Evolutionary conservation across 129 eudicot genomes (phyloP).

Genomic region (Artemisia argyi): DNA sequence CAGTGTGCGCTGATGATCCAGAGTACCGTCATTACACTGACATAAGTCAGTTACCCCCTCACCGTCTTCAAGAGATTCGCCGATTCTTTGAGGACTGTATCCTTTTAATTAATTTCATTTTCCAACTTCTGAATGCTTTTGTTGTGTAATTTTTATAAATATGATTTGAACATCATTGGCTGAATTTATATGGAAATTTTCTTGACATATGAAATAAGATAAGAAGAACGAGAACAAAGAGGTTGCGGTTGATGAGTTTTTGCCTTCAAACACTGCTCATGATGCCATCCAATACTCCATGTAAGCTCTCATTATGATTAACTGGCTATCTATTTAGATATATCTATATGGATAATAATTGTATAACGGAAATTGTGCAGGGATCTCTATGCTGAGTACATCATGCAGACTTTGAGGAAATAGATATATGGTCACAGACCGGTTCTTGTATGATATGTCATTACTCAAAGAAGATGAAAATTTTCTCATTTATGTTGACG

Average conservation of each 20-base stretch:
- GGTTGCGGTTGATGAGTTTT: slow-evolving; percentile 69
- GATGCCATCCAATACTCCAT: slow-evolving; percentile 66
- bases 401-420: slow-evolving; percentile 53
- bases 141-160: neutral
- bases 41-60: slow-evolving; percentile 73
- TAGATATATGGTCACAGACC: slow-evolving; percentile 8
- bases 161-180: neutral
- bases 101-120: slow-evolving; percentile 25
- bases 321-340: neutral
- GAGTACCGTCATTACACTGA: slow-evolving; percentile 70
- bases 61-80: slow-evolving; percentile 70
- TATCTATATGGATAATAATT: neutral
- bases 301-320: slow-evolving; percentile 35
- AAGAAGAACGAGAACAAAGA: slow-evolving; percentile 88
- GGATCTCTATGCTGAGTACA: slow-evolving; percentile 70
- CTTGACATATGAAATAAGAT: slow-evolving; percentile 45
- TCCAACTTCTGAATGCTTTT: no score
- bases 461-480: neutral
- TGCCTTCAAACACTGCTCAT: slow-evolving; percentile 53
- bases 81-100: slow-evolving; percentile 85
- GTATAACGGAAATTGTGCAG: slow-evolving; percentile 30
- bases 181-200: neutral
- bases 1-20: slow-evolving; percentile 79
- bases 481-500: slow-evolving; percentile 15
- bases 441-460: neutral